Evolutionary conservation across 306 rosid genomes (phyloP).

Genomic region (Prunus davidiana): DNA sequence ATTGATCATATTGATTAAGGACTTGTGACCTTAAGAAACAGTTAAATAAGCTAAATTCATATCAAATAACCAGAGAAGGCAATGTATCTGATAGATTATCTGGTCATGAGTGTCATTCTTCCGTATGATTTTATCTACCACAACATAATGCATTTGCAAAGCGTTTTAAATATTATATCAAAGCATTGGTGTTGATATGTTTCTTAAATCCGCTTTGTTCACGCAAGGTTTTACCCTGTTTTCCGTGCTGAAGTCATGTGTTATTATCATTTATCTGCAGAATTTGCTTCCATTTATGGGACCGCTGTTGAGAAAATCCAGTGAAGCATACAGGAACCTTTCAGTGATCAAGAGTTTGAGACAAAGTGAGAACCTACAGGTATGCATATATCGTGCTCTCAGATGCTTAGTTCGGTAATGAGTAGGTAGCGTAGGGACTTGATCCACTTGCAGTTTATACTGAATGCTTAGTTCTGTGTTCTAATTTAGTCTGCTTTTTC

Average conservation of each 20-base stretch:
- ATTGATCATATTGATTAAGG: slow-evolving; percentile 23
- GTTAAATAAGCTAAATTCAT: not conserved
- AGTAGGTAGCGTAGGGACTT: not conserved
- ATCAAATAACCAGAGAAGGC: not conserved
- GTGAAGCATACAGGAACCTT: slow-evolving; percentile 82
- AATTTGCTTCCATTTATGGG: slow-evolving; percentile 87
- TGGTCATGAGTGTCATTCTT: not conserved
- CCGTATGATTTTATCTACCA: not conserved
- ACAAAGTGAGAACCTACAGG: slow-evolving; percentile 95
- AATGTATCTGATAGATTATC: not conserved
- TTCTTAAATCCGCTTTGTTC: slow-evolving; percentile 10
- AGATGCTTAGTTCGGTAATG: slow-evolving; percentile 13
- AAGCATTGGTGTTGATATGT: not conserved
- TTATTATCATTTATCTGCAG: slow-evolving; percentile 47
- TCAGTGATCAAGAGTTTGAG: slow-evolving; percentile 90
- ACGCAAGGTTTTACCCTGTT: not conserved
- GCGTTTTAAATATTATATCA: not conserved
- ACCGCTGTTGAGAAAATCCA: slow-evolving; percentile 89
- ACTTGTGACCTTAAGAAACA: not conserved
- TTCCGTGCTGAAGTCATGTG: slow-evolving; percentile 11
- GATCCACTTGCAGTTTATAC: not conserved
- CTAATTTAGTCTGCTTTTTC: not conserved
- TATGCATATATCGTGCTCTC: slow-evolving; percentile 31
- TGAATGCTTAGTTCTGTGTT: not conserved
- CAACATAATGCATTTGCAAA: not conserved